These are phyloP conservation scores for Lentinula sp. DNA, from an alignment of 768 basidiomycete species.

Conservation along the genomic window DNA sequence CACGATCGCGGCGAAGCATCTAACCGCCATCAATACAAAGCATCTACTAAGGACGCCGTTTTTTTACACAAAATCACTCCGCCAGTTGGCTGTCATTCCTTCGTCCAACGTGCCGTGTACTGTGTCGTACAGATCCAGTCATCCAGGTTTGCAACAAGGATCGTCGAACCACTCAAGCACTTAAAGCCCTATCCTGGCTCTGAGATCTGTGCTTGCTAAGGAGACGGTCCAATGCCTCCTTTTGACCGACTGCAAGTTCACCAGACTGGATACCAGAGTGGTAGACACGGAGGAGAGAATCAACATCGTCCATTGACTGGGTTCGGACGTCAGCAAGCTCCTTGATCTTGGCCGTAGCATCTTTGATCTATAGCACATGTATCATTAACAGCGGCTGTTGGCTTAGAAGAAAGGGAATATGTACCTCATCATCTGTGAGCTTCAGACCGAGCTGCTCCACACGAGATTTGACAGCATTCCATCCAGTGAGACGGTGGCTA, in stretches of 20 bases:
- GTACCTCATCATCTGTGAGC: conserved; percentile 84
- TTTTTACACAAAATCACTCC: neutral
- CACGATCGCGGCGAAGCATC: neutral
- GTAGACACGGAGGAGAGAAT: conserved; percentile 92
- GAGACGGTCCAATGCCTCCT: conserved; percentile 82
- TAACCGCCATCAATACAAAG: neutral
- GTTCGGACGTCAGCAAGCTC: conserved; percentile 97
- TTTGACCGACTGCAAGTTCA: conserved; percentile 90
- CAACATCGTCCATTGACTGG: conserved; percentile 99
- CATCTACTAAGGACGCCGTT: neutral
- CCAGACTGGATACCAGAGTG: conserved; percentile 92
- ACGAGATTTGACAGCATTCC: conserved; percentile 99
- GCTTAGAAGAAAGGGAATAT: conserved; percentile 11
- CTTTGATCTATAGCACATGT: conserved; percentile 66
- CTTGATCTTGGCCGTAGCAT: conserved; percentile 98
- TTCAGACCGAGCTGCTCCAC: conserved; percentile 93
- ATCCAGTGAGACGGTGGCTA: conserved; percentile 92
- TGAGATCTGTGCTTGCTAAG: conserved; percentile 63
- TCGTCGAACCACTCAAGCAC: neutral
- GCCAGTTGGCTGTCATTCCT: neutral
- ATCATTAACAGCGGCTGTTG: neutral
- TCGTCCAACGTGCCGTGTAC: neutral
- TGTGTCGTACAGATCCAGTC: neutral
- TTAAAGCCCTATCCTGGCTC: conserved; percentile 8
- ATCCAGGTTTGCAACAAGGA: neutral